These are phyloP conservation scores for Mucor mucedo DNA, from an alignment of 371 early-diverging fungal species.

Conservation along the genomic window DNA sequence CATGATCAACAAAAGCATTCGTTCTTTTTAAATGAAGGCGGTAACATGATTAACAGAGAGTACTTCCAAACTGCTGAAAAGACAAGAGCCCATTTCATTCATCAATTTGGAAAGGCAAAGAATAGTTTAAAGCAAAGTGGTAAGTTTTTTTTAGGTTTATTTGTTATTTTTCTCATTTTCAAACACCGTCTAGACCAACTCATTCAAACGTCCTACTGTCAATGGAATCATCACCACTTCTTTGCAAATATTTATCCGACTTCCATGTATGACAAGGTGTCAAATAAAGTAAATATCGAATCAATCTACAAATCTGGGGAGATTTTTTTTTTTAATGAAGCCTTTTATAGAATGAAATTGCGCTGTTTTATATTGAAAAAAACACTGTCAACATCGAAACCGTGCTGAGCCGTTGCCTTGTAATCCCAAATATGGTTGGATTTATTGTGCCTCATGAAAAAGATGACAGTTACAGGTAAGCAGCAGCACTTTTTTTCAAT, in stretches of 20 bases:
- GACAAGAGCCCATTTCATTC: slow-evolving; percentile 13
- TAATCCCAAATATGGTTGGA: slow-evolving; percentile 23
- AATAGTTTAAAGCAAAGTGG: slow-evolving; percentile 18
- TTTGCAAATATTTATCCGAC: slow-evolving; percentile 25
- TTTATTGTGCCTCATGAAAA: slow-evolving; percentile 27
- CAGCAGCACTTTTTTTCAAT: background rate
- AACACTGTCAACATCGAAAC: slow-evolving; percentile 17
- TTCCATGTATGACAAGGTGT: slow-evolving; percentile 16
- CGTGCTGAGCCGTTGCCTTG: slow-evolving; percentile 16
- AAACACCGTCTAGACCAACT: slow-evolving; percentile 11
- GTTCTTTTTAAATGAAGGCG: slow-evolving; percentile 9
- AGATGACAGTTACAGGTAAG: slow-evolving; percentile 13
- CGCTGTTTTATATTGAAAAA: slow-evolving; percentile 25
- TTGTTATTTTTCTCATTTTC: background rate
- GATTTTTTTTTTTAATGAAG: background rate
- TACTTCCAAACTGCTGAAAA: slow-evolving; percentile 19
- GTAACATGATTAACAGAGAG: slow-evolving; percentile 18
- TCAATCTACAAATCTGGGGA: background rate
- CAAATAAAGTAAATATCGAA: slow-evolving; percentile 20
- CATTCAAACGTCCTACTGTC: slow-evolving; percentile 15
- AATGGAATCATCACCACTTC: slow-evolving; percentile 30
- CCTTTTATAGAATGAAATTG: slow-evolving; percentile 20
- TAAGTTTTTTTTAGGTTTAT: background rate
- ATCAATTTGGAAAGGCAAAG: slow-evolving; percentile 29
- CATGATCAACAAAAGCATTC: slow-evolving; percentile 17